These are phyloP conservation scores for Chrysochromulina parva DNA, from an alignment of 78 protist species.

Conservation along the genomic window DNA sequence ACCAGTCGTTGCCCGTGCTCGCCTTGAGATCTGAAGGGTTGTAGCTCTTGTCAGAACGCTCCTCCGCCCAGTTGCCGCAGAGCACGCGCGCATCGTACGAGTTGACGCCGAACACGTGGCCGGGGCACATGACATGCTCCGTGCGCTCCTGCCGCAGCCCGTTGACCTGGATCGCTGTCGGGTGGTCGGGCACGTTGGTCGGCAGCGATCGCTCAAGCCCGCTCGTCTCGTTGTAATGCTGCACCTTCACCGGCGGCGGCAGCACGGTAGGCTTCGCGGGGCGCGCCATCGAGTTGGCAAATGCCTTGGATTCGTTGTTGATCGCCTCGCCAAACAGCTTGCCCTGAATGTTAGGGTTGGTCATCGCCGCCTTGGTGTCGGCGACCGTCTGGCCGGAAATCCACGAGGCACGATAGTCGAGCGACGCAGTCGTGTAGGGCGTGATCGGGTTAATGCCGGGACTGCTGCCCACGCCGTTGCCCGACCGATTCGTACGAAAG, in stretches of 20 bases:
- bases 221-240: background rate
- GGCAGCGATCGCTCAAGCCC: background rate
- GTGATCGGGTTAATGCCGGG: background rate
- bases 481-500: background rate
- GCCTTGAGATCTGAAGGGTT: background rate
- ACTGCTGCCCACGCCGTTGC: background rate
- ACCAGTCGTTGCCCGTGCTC: background rate
- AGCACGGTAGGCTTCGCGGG: background rate
- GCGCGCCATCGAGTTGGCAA: background rate
- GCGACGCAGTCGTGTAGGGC: background rate
- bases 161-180: slow-evolving; percentile 20
- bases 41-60: background rate
- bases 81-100: background rate
- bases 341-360: background rate
- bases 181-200: slow-evolving; percentile 3
- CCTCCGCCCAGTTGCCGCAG: background rate
- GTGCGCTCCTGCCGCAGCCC: background rate
- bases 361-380: background rate
- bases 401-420: background rate
- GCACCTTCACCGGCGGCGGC: background rate
- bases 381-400: background rate
- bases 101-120: background rate
- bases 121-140: background rate
- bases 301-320: background rate
- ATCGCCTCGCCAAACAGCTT: background rate